Evolutionary conservation across 169 alveolate species (phyloP), one percentile per base, ranked within the genome.

Genomic region (Plasmodium reichenowi): DNA sequence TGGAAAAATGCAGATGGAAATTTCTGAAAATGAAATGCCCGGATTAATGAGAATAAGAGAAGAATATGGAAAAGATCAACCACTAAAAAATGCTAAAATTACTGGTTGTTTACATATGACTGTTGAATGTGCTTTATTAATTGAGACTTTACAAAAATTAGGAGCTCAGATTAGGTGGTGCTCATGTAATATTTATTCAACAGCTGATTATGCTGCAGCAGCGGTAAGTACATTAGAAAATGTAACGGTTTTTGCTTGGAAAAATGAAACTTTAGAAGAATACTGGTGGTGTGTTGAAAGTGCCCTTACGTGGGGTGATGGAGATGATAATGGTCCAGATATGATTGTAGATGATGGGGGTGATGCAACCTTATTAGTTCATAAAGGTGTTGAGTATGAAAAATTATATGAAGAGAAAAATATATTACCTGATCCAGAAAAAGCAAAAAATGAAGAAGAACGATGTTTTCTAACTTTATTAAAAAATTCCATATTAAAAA

Each of bases 91-190:
- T 20, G 98, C 98, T 54, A 95, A 96, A 86, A 96, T 98, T 78
- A 94, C 99, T 17, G 99, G 99, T 22, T 97, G 99, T 26, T 94
- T 98, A 62, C 99, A 98, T 94, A 97, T 98, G 99, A 98, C 99
- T 73, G 96, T 98, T 17, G 89, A 78, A 68, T 63, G 75, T 74
- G 96, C 96, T 63, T 96, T 74, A 63, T 88, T 88, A 95, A 96
- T 97, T 59, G 99, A 97, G 88, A 97, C 99, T 13, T 90, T 98
- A 80, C 86, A 83, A 29, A 97, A 89, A 20, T 93, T 97, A 45
- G 99, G 99, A 29, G 99, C 99, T 59, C 93, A 96, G 64, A 96
- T 98, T 54, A 96, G 99, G 72, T 98, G 99, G 99, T 96, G 99
- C 91, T 96, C 99, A 47, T 98, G 99, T 94, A 98, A 98, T 97